Percentiles rank a stretch among this genome's conserved stretches.
Conservation (phyloP, 495 filamentous ascomycete genomes). For the Aspergillus carlsbadensis region DNA sequence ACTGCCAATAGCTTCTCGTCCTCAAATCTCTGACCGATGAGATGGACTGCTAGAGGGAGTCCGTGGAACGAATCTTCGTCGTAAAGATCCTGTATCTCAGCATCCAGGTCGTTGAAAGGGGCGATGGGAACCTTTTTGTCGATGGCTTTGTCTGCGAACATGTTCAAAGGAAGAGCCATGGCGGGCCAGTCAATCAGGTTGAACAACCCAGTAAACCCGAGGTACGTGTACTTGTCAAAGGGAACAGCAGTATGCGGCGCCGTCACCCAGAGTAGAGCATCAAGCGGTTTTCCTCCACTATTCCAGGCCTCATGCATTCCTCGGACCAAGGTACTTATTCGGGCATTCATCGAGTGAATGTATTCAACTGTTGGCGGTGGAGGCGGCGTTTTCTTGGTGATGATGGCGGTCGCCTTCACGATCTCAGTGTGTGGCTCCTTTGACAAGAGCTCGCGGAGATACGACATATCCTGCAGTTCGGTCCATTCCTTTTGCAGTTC, state of each 20-base stretch:
- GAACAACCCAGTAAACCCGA: conserved; percentile 19
- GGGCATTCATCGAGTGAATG: not conserved
- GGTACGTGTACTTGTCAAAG: conserved; percentile 17
- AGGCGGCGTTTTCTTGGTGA: not conserved
- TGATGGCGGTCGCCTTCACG: conserved; percentile 17
- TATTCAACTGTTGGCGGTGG: not conserved
- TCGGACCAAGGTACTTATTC: not conserved
- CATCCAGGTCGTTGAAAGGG: conserved; percentile 7
- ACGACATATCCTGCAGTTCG: conserved; percentile 35
- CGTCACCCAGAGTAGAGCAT: conserved; percentile 3
- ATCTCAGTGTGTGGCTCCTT: conserved; percentile 46
- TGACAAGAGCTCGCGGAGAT: conserved; percentile 48
- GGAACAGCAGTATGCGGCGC: conserved; percentile 19
- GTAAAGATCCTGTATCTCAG: not conserved
- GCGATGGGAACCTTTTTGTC: not conserved
- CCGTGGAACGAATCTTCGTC: conserved; percentile 10
- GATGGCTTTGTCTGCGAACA: conserved; percentile 1
- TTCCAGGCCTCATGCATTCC: not conserved
- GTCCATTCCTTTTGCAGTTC: conserved; percentile 4
- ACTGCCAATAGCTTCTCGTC: conserved; percentile 43
- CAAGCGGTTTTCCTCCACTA: not conserved
- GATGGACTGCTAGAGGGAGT: conserved; percentile 43
- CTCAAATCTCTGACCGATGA: conserved; percentile 43
- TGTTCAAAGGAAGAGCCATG: conserved; percentile 18
- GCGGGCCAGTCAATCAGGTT: conserved; percentile 23